Evolutionary conservation across 768 basidiomycete genomes (phyloP), one percentile per base, ranked within the genome.

Genomic region (Trametopsis cervina): DNA sequence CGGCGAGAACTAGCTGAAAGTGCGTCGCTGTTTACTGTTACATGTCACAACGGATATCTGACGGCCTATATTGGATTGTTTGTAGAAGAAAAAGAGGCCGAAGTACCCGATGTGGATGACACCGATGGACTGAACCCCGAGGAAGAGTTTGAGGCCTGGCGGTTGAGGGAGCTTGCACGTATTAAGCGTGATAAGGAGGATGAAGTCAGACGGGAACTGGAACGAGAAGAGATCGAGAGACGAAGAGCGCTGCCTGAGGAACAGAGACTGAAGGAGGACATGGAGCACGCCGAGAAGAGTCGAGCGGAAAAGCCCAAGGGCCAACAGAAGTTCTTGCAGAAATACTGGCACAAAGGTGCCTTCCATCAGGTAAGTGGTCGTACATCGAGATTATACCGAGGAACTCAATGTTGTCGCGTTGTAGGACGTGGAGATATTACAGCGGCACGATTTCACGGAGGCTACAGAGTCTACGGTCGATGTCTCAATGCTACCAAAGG

Each of bases 321-420:
- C 2, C 77, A 89, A 53, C 88, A 92, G 62, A 89, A 82, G 61
- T 98, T 98, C 68, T 66, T 98, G 53, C 93, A 98, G 64, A 98
- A 96, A 67, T 99, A 96, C 64, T 98, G 92, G 83, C 96, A 99
- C 72, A 97, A 95, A 67, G 96, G 96, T 58, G 96, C 95, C 51
- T 99, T 98, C 74, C 92, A 96, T 64, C 90, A 94, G 78, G 93
- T 89, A 50, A 17, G 40, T 22, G 17, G 27, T 17, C 26, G 33
- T 22, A 24, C 9, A 20, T 9, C 27, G 17, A 5, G 13, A 12
- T 22, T 21, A 39, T 29, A n/a, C 15, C 49, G 45, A 47, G 50
- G 20, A 44, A 24, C 44, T n/a, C 23, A 27, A 45, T 35, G 33
- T 46, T 35, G 42, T 20, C n/a, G 18, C 39, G 39, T 64, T 53